Conservation (phyloP, 2,329 filamentous ascomycete species). For the Ilyonectria mors-panacis region DNA sequence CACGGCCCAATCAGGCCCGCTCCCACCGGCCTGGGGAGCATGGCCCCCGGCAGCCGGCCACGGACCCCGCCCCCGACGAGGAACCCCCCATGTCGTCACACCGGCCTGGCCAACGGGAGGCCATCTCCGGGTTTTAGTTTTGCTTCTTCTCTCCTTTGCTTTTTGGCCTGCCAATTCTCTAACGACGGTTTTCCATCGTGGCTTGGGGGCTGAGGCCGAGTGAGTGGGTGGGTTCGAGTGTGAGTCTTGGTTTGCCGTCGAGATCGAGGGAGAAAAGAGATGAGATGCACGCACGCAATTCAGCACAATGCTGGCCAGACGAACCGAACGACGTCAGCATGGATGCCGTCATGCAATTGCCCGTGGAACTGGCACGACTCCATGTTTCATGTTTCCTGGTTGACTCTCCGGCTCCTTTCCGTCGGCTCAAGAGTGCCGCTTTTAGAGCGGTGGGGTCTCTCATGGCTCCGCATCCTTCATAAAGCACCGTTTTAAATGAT, state of each 20-base stretch:
- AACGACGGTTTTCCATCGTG: slow-evolving; percentile 27
- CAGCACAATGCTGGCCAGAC: not conserved
- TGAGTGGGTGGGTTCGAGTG: not conserved
- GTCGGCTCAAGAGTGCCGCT: slow-evolving; percentile 1
- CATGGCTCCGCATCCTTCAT: not conserved
- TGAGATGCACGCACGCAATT: not conserved
- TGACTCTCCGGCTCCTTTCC: not conserved
- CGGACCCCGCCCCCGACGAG: slow-evolving; percentile 40
- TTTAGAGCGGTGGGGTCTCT: not conserved
- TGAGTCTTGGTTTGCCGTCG: not conserved
- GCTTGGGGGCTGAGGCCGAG: slow-evolving; percentile 25
- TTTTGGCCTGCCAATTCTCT: slow-evolving; percentile 25
- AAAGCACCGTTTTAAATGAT: not conserved
- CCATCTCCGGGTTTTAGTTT: slow-evolving; percentile 12
- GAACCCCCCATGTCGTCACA: slow-evolving; percentile 33
- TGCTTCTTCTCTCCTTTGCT: slow-evolving; percentile 25
- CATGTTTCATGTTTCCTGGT: slow-evolving; percentile 10
- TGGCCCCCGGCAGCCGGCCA: slow-evolving; percentile 45
- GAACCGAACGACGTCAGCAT: slow-evolving; percentile 1
- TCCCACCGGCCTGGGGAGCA: slow-evolving; percentile 49
- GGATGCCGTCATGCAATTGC: slow-evolving; percentile 18
- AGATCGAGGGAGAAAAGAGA: not conserved
- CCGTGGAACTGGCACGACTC: slow-evolving; percentile 18
- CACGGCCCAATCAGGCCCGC: slow-evolving; percentile 45
- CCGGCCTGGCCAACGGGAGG: slow-evolving; percentile 12